These are phyloP conservation scores for Irineochytrium annulatum DNA, from an alignment of 192 early-diverging fungal species.

Conservation along the genomic window DNA sequence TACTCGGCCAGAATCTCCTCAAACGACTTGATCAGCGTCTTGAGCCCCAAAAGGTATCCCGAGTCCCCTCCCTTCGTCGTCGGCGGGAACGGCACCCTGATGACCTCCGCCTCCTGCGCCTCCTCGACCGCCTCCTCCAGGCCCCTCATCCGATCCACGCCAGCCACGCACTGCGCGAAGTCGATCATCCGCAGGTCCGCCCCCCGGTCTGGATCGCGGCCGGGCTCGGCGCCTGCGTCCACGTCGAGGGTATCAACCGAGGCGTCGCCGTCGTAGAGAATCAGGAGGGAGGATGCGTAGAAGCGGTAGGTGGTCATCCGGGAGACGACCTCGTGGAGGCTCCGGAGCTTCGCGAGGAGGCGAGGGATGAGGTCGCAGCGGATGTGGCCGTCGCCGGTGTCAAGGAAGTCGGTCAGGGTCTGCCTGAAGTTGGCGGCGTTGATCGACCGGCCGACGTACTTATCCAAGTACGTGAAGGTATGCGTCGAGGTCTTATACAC, in stretches of 20 bases:
- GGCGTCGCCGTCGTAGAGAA: conserved; percentile 87
- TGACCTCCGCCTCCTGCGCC: conserved; percentile 11
- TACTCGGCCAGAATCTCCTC: conserved; percentile 54
- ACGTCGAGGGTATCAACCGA: conserved; percentile 6
- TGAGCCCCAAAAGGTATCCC: conserved; percentile 75
- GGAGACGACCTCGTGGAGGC: conserved; percentile 71
- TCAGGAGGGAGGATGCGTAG: conserved; percentile 82
- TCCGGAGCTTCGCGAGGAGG: conserved; percentile 69
- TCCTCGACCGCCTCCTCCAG: conserved; percentile 34
- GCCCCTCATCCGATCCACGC: conserved; percentile 47
- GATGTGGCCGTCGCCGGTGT: conserved; percentile 77
- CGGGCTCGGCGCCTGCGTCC: not conserved
- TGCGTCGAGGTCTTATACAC: conserved; percentile 75
- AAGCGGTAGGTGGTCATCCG: conserved; percentile 81
- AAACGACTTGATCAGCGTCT: conserved; percentile 66
- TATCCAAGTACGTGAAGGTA: conserved; percentile 84
- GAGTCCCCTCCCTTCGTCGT: conserved; percentile 69
- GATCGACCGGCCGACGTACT: conserved; percentile 90
- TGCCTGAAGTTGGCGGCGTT: conserved; percentile 73
- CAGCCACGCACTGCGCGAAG: conserved; percentile 85
- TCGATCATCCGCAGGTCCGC: conserved; percentile 93
- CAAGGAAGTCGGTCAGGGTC: conserved; percentile 75
- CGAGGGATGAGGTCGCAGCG: conserved; percentile 75
- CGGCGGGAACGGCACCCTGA: conserved; percentile 52
- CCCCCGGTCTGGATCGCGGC: not conserved